Conservation (phyloP, 768 basidiomycete genomes). For the Lentinula sp. region DNA sequence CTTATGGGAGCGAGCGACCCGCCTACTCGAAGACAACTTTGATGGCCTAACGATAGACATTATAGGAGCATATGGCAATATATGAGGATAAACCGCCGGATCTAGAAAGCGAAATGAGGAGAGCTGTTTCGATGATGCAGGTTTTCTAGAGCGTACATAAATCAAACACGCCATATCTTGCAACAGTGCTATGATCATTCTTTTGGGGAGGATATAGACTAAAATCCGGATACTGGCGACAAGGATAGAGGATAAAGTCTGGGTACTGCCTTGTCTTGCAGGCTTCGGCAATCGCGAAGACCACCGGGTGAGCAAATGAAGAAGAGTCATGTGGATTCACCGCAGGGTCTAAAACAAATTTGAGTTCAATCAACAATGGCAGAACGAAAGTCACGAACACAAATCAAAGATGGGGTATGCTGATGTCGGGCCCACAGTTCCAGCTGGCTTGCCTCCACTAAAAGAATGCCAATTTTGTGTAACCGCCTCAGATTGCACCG, state of each 20-base stretch:
- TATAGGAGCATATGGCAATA: slow-evolving; percentile 29
- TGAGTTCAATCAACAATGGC: slow-evolving; percentile 25
- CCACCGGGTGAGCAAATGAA: no score
- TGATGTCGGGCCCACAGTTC: neutral
- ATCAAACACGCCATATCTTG: slow-evolving; percentile 23
- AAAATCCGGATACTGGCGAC: slow-evolving; percentile 19
- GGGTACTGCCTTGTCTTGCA: neutral
- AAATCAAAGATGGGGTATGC: slow-evolving; percentile 25
- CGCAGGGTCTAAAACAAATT: slow-evolving; percentile 27
- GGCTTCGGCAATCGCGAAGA: neutral
- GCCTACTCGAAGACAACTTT: neutral
- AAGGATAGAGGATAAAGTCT: slow-evolving; percentile 30
- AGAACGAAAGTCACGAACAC: slow-evolving; percentile 25
- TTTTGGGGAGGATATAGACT: slow-evolving; percentile 8
- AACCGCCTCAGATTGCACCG: neutral
- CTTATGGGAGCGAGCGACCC: slow-evolving; percentile 5
- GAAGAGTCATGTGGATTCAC: slow-evolving; percentile 37
- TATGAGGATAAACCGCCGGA: slow-evolving; percentile 34
- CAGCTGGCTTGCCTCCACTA: neutral
- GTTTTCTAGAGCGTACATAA: slow-evolving; percentile 18
- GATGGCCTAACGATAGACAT: neutral
- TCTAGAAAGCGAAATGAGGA: slow-evolving; percentile 21
- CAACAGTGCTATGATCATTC: neutral
- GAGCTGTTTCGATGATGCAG: neutral
- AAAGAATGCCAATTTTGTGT: no score